Percentiles rank a stretch among this genome's conserved stretches.
Evolutionary conservation across 2,329 filamentous ascomycete genomes (phyloP).

Genomic region (Aspergillus sp.): DNA sequence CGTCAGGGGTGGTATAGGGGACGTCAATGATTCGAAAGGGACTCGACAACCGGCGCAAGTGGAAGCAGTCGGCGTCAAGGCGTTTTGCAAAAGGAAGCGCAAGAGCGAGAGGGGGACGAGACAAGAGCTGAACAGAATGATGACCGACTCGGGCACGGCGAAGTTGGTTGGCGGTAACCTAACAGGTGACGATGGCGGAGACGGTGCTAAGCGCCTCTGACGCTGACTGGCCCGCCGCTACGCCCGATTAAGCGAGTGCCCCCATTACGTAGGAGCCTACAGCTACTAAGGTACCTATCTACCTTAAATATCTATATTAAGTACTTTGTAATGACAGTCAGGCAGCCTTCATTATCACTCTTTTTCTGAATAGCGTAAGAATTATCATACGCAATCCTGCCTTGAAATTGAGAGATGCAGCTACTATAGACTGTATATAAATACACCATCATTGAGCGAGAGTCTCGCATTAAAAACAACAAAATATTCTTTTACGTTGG

Average conservation of each 20-base stretch:
- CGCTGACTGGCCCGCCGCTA: slow-evolving; percentile 13
- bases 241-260: slow-evolving; percentile 13
- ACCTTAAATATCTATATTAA: no score
- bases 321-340: neutral
- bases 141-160: neutral
- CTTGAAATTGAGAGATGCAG: no score
- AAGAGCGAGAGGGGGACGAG: neutral
- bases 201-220: slow-evolving; percentile 4
- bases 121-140: neutral
- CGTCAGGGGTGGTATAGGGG: neutral
- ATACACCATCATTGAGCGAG: slow-evolving; percentile 2
- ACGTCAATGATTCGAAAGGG: no score
- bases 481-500: neutral
- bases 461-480: neutral
- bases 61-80: no score
- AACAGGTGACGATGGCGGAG: slow-evolving; percentile 18
- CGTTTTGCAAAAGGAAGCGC: neutral
- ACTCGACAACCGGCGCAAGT: no score
- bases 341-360: neutral
- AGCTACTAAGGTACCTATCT: no score
- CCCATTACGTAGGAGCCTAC: slow-evolving; percentile 5
- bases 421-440: slow-evolving; percentile 2
- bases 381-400: neutral
- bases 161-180: slow-evolving; percentile 17
- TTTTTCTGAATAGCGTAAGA: no score